Percentiles rank a stretch among this genome's conserved stretches.
These are phyloP conservation scores for Conticribra guillardii DNA, from an alignment of 108 stramenopile genomes.

Conservation along the genomic window DNA sequence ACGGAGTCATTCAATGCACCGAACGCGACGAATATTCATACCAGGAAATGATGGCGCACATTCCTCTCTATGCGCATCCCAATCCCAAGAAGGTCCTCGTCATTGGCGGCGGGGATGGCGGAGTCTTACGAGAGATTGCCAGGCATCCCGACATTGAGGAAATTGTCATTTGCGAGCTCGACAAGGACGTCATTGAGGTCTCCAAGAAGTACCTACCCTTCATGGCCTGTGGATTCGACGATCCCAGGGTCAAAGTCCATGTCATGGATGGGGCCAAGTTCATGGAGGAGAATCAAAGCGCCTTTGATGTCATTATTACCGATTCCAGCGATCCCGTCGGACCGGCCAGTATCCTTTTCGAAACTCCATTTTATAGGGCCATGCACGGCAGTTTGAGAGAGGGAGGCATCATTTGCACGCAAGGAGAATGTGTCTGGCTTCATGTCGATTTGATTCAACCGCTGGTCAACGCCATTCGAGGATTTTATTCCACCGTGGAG, in stretches of 20 bases:
- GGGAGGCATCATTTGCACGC: slow-evolving; percentile 96
- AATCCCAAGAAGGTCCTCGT: slow-evolving; percentile 92
- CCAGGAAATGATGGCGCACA: slow-evolving; percentile 98
- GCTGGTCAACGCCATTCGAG: slow-evolving; percentile 70
- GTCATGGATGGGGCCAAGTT: slow-evolving; percentile 90
- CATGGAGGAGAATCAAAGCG: slow-evolving; percentile 77
- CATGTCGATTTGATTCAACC: slow-evolving; percentile 92
- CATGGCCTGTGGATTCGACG: slow-evolving; percentile 91
- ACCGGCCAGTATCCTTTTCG: slow-evolving; percentile 94
- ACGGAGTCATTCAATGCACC: slow-evolving; percentile 97
- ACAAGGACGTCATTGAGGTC: slow-evolving; percentile 81
- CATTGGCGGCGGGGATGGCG: slow-evolving; percentile 98
- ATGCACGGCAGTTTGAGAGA: slow-evolving; percentile 88
- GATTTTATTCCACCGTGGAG: slow-evolving; percentile 83
- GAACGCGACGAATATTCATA: slow-evolving; percentile 96
- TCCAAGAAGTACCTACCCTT: slow-evolving; percentile 83
- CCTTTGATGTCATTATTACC: slow-evolving; percentile 91
- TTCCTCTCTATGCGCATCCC: slow-evolving; percentile 93
- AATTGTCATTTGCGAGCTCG: slow-evolving; percentile 97
- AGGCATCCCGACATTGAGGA: slow-evolving; percentile 86
- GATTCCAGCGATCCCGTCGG: slow-evolving; percentile 95
- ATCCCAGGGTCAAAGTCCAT: slow-evolving; percentile 88
- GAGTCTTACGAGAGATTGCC: slow-evolving; percentile 94
- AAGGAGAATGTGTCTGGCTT: slow-evolving; percentile 98
- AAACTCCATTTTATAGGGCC: slow-evolving; percentile 93